Percentiles rank a stretch among this genome's conserved stretches.
phyloP scores from a whole-genome alignment of 441 rosid species.

The Populus hybrid region DNA sequence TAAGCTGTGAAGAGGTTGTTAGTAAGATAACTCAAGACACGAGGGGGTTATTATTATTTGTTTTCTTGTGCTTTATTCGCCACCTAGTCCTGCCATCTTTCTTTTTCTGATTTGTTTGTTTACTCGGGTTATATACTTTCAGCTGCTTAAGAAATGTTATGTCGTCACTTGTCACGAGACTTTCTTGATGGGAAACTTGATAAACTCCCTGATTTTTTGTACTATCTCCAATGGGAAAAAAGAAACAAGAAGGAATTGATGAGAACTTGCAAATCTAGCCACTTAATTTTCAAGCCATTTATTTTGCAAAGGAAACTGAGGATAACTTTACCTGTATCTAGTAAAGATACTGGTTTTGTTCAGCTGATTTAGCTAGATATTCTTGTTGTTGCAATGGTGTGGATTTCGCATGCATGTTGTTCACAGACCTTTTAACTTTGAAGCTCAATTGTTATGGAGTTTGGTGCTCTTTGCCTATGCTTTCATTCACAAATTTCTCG shows the following conservation, averaged over 20 bases:
- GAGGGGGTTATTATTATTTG: not conserved
- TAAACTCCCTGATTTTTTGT: not conserved
- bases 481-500: conserved; percentile 4
- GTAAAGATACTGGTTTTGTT: not conserved
- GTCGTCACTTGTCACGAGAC: not conserved
- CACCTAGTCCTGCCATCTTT: not conserved
- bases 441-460: not conserved
- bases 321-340: not conserved
- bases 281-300: not conserved
- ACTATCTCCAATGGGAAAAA: not conserved
- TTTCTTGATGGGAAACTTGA: not conserved
- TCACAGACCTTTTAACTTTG: not conserved
- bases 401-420: not conserved
- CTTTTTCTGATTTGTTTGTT: not conserved
- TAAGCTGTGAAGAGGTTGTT: not conserved
- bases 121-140: not conserved
- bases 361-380: not conserved
- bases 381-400: not conserved
- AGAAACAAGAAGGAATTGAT: not conserved
- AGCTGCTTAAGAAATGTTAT: not conserved
- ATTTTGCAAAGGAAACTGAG: not conserved
- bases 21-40: not conserved
- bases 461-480: not conserved
- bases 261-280: not conserved
- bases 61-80: not conserved